Conservation (phyloP, 257 asterid species). For the Prunella vulgaris region DNA sequence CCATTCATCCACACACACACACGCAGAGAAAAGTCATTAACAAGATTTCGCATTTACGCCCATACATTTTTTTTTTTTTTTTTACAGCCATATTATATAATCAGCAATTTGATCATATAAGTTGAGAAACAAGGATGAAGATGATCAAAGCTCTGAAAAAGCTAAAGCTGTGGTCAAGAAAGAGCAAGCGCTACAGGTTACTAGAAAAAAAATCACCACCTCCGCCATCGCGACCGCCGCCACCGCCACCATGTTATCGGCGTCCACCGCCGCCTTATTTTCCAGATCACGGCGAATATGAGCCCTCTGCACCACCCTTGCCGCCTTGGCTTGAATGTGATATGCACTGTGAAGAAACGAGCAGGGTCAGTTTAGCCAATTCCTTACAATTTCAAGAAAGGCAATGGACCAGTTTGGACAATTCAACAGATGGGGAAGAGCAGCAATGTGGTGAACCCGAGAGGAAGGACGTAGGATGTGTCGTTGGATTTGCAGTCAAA, state of each 20-base stretch:
- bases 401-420: too few relatives aligned
- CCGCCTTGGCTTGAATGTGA: conserved; percentile 56
- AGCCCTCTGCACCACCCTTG: conserved; percentile 70
- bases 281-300: conserved; percentile 23
- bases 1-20: neutral
- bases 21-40: neutral
- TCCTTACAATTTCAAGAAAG: too few relatives aligned
- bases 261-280: conserved; percentile 15
- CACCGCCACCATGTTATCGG: conserved; percentile 25
- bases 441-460: too few relatives aligned
- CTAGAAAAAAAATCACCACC: conserved; percentile 20
- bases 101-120: too few relatives aligned
- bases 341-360: conserved; percentile 26
- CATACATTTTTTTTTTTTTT: too few relatives aligned
- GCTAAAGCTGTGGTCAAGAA: conserved; percentile 70
- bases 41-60: neutral
- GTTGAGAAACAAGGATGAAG: conserved; percentile 38
- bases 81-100: too few relatives aligned
- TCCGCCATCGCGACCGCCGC: conserved; percentile 32
- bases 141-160: conserved; percentile 55
- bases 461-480: too few relatives aligned
- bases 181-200: conserved; percentile 46
- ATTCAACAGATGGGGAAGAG: too few relatives aligned
- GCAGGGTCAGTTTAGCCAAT: conserved; percentile 5
- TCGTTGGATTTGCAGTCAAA: conserved; percentile 34